These are phyloP conservation scores for Rhynchosporium graminicola DNA, from an alignment of 2,329 filamentous ascomycete species.

Conservation along the genomic window DNA sequence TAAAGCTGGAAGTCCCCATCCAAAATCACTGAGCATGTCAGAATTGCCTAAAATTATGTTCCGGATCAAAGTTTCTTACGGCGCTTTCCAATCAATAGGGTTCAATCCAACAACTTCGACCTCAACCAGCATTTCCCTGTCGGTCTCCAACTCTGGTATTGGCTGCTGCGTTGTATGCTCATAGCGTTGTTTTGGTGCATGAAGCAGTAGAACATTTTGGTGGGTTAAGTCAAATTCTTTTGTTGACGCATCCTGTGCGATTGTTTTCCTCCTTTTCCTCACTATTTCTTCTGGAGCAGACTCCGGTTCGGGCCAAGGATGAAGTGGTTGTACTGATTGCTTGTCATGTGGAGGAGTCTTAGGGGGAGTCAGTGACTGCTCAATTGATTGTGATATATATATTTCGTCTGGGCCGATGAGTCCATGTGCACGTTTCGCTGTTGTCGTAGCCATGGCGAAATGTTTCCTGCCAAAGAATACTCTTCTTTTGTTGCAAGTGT, in stretches of 20 bases:
- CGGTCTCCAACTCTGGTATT: slow-evolving; percentile 52
- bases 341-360: slow-evolving; percentile 28
- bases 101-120: slow-evolving; percentile 65
- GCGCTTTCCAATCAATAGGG: slow-evolving; percentile 79
- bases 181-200: slow-evolving; percentile 53
- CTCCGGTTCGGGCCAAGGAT: slow-evolving; percentile 35
- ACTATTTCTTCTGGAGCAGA: slow-evolving; percentile 23
- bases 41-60: slow-evolving; percentile 51
- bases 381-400: slow-evolving; percentile 30
- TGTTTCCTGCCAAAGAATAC: background rate
- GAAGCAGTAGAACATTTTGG: slow-evolving; percentile 53
- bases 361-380: slow-evolving; percentile 29
- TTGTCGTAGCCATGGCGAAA: background rate
- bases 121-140: slow-evolving; percentile 63
- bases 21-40: slow-evolving; percentile 52
- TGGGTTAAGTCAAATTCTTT: slow-evolving; percentile 20
- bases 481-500: background rate
- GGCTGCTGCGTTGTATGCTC: slow-evolving; percentile 46
- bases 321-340: slow-evolving; percentile 20
- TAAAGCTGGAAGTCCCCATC: slow-evolving; percentile 36
- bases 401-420: slow-evolving; percentile 4
- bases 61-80: slow-evolving; percentile 70
- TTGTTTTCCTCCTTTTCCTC: slow-evolving; percentile 19
- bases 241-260: background rate
- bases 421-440: slow-evolving; percentile 7